Base-by-base conservation (phyloP, 495 filamentous ascomycete genomes). In the Trypethelium eluteriae region DNA sequence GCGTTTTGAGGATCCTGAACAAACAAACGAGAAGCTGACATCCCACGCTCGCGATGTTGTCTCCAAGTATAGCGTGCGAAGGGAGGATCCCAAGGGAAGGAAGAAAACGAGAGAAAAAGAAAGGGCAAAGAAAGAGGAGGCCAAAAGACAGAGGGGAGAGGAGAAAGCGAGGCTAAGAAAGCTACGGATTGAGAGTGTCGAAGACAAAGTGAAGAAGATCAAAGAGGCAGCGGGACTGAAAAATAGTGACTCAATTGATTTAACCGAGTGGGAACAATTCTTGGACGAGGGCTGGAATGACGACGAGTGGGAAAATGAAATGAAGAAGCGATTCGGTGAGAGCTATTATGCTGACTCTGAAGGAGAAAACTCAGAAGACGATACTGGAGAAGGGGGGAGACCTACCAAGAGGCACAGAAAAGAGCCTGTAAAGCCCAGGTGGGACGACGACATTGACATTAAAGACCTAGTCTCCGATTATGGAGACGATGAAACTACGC, bases 391-490 rank as follows among this genome's bases (percentile, higher is more conserved):
- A 1, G 75, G 25, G 11, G 71, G 71, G 39, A 84, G 84, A 71
- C 80, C 79, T 68, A 83, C 82, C 69, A 86, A 83, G 67, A 86
- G 84, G 67, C 77, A 84, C 18, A 84, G 82, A 70, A 86, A 83
- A 67, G 86, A 85, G 67, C 77, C 84, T 25, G 94, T 91, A 81
- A 98, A 98, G 81, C 94, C 94, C 25, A 90, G 86, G 65, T 98
- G 92, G 90, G 89, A 96, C 67, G 91, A 96, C 70, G 94, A 98
- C 72, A 96, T 98, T 71, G 92, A 96, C 71, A 97, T 98, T 78
- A 89, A 86, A 38, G 93, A 98, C 74, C 77, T 98, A 38, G 77
- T 96, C 47, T 92, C 92, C 2, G 91, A 94, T 66, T 97, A 95
- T 72, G 84, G 83, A 12, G 81, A 90, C 14, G 75, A 79, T 10